Evolutionary conservation across 1,139 yeast species (phyloP).

Genomic region (Sugiyamaella paludigena): DNA sequence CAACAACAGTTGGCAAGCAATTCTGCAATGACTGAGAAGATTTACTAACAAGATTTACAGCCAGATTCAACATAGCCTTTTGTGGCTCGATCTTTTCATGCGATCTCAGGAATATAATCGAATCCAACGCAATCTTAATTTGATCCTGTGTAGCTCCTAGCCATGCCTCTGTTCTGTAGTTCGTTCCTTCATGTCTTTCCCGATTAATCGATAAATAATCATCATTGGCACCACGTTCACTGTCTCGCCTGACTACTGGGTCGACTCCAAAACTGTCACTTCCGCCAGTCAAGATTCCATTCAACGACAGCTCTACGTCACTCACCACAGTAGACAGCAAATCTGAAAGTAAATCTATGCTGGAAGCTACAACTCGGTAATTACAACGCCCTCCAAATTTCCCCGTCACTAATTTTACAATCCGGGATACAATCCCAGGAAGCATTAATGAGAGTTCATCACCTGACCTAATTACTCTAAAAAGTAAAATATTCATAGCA

Average conservation of each 20-base stretch:
- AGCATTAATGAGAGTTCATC: constrained; percentile 52
- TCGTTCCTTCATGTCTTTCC: constrained; percentile 16
- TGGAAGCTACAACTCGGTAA: constrained; percentile 40
- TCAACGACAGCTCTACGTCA: constrained; percentile 37
- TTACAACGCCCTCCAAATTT: constrained; percentile 42
- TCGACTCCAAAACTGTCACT: neutral
- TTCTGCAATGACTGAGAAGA: constrained; percentile 39
- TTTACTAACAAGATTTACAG: constrained; percentile 31
- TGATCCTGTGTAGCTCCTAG: constrained; percentile 61
- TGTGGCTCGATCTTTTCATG: constrained; percentile 38
- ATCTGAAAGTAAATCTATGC: constrained; percentile 37
- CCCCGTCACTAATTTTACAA: constrained; percentile 45
- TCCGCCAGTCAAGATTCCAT: constrained; percentile 6
- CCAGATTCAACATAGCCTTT: constrained; percentile 35
- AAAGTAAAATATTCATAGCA: constrained; percentile 40
- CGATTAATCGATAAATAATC: neutral
- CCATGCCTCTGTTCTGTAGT: constrained; percentile 57
- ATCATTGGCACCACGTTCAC: neutral
- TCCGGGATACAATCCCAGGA: constrained; percentile 55
- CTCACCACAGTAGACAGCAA: constrained; percentile 42
- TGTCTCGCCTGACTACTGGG: neutral
- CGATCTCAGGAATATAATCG: constrained; percentile 26
- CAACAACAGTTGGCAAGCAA: constrained; percentile 38
- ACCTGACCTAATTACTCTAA: constrained; percentile 44
- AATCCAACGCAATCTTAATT: constrained; percentile 40